Percentiles rank a stretch among this genome's conserved stretches.
Conservation (phyloP, 2,329 filamentous ascomycete genomes). For the Fusarium sp. region DNA sequence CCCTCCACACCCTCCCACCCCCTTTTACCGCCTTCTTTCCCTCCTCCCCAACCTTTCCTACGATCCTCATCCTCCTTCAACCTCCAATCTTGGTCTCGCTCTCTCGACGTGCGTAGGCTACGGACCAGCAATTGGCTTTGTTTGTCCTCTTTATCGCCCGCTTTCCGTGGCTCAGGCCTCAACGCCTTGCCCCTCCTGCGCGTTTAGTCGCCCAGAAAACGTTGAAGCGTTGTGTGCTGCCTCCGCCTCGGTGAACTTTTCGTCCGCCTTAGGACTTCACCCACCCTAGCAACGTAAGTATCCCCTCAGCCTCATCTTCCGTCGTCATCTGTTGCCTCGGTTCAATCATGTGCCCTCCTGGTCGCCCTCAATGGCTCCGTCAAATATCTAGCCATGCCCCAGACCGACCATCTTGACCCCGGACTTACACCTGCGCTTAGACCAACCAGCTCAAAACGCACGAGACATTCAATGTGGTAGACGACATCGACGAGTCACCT, state of each 20-base stretch:
- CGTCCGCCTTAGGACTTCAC: conserved; percentile 14
- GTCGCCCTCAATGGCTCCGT: conserved; percentile 36
- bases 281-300: conserved; percentile 36
- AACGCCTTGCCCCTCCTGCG: conserved; percentile 35
- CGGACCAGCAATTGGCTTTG: conserved; percentile 37
- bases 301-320: conserved; percentile 27
- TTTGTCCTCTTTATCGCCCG: conserved; percentile 10
- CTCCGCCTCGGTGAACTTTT: conserved; percentile 33
- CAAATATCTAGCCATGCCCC: conserved; percentile 28
- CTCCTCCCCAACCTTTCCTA: conserved; percentile 3
- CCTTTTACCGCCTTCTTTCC: conserved; percentile 24
- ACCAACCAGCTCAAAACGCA: conserved; percentile 34
- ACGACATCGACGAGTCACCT: conserved; percentile 47
- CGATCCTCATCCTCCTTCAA: conserved; percentile 10
- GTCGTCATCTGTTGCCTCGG: conserved; percentile 7
- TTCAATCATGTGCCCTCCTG: conserved; percentile 6
- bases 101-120: conserved; percentile 9
- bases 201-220: conserved; percentile 1
- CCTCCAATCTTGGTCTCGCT: conserved; percentile 3
- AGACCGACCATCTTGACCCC: conserved; percentile 26
- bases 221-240: conserved; percentile 19
- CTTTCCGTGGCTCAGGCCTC: conserved; percentile 18
- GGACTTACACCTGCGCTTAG: conserved; percentile 44
- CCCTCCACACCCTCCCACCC: conserved; percentile 35
- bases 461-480: conserved; percentile 51